phyloP scores from a whole-genome alignment of 345 rosid genomes.

The Acer yangbiense region DNA sequence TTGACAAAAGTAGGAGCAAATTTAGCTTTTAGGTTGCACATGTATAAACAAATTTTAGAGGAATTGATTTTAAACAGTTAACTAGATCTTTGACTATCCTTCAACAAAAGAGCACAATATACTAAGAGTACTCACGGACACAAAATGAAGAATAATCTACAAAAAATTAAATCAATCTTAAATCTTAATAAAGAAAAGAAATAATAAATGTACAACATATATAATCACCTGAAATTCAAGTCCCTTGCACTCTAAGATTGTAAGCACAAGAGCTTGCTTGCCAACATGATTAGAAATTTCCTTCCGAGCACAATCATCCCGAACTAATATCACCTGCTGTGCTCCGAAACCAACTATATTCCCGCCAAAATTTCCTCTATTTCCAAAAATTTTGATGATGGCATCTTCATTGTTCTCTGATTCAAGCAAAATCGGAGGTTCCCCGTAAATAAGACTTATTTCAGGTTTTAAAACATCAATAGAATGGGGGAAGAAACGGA shows the following conservation, averaged over 20 bases:
- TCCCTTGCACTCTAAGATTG: conserved; percentile 52
- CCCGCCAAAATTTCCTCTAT: conserved; percentile 20
- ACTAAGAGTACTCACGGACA: not conserved
- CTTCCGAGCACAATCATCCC: conserved; percentile 39
- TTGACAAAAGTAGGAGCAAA: not conserved
- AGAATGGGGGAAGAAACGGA: conserved; percentile 37
- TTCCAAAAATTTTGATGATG: conserved; percentile 43
- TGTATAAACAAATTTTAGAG: not conserved
- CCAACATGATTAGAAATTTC: conserved; percentile 35
- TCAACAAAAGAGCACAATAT: not conserved
- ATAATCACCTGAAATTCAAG: conserved; percentile 50
- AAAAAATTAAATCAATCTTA: not conserved
- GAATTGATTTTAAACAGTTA: not conserved
- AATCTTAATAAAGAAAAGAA: not conserved
- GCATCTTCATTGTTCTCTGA: conserved; percentile 35
- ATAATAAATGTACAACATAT: not conserved
- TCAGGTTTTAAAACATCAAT: conserved; percentile 45
- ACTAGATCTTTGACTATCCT: not conserved
- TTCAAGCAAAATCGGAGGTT: conserved; percentile 50
- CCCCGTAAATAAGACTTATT: conserved; percentile 44
- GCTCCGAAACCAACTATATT: conserved; percentile 49
- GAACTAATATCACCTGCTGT: conserved; percentile 51
- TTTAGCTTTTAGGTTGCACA: not conserved
- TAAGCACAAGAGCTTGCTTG: conserved; percentile 55
- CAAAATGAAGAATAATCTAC: not conserved